Evolutionary conservation across 2,329 filamentous ascomycete species (phyloP), one percentile per base, ranked within the genome.

Genomic region (Mycogone perniciosa): DNA sequence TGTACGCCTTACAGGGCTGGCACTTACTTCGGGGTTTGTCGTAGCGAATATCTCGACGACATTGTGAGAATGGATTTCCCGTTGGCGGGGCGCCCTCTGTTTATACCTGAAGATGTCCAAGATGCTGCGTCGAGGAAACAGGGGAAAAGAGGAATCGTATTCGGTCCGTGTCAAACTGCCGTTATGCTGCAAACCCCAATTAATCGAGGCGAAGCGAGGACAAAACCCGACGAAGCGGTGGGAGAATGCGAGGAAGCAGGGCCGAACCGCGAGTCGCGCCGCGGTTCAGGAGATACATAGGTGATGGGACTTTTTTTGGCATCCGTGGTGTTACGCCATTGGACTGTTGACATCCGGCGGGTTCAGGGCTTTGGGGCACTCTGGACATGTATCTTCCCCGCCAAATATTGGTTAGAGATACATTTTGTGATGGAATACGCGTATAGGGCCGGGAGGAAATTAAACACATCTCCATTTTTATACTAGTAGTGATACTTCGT

Each of bases 21-120:
- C 8, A 48, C 61, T 53, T 55, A 65, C 64, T 57, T 64, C 6
- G 63, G 63, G 34, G 62, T 65, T 50, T 64, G 61, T 31, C 63
- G 59, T 9, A 65, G 54, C n/a, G 63, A 65, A 51, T 65, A 65
- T 52, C 60, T 54, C 34, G 52, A 47, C 40, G 60, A 59, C 59
- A 62, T 62, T 49, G 42, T 54, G 39, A 52, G 37, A 44, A 50
- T 51, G 20, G 30, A 27, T 13, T 9, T 33, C 42, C 31, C 40
- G 42, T n/a, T 11, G 44, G 7, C 34, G 13, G 31, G 31, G 30
- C 26, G 33, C 43, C 38, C 51, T 35, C 44, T 30, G 26, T n/a
- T 31, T 33, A 27, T 6, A 43, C n/a, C 42, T 33, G 13, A 38
- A n/a, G 34, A 43, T 38, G 33, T 38, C 26, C 26, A 39, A 37